Evolutionary conservation across 2,329 filamentous ascomycete species (phyloP).

Genomic region (Trichoderma sp.): DNA sequence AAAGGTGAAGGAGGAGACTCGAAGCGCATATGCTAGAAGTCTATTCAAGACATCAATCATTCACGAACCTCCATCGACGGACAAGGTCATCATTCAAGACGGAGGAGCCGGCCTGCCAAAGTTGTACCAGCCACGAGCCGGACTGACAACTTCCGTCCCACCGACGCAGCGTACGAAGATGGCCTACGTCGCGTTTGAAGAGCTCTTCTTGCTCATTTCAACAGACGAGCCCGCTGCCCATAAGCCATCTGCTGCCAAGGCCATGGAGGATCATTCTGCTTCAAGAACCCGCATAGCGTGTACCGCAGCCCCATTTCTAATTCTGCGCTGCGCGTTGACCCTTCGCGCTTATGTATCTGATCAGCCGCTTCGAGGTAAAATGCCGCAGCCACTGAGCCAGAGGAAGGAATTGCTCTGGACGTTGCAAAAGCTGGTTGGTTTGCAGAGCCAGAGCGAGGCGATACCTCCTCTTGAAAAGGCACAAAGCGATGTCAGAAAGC

Average conservation of each 20-base stretch:
- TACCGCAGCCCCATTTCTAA: constrained; percentile 75
- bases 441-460: constrained; percentile 68
- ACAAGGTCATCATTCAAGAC: constrained; percentile 53
- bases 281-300: constrained; percentile 64
- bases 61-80: constrained; percentile 58
- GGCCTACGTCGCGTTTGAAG: constrained; percentile 76
- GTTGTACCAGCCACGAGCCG: constrained; percentile 64
- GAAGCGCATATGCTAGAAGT: constrained; percentile 68
- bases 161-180: constrained; percentile 68
- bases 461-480: constrained; percentile 56
- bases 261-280: constrained; percentile 27
- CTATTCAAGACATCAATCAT: constrained; percentile 83
- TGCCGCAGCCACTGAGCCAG: constrained; percentile 83
- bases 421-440: constrained; percentile 61
- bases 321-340: constrained; percentile 76
- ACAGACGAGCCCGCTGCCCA: constrained; percentile 39
- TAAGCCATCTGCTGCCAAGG: constrained; percentile 35
- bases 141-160: constrained; percentile 67
- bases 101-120: constrained; percentile 51
- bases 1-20: constrained; percentile 63
- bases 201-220: constrained; percentile 69
- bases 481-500: constrained; percentile 63
- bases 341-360: constrained; percentile 87
- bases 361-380: constrained; percentile 81
- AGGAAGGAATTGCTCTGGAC: constrained; percentile 75